Percentiles rank a stretch among this genome's conserved stretches.
Conservation (phyloP, 106 monocot species). For the Triglochin maritima region DNA sequence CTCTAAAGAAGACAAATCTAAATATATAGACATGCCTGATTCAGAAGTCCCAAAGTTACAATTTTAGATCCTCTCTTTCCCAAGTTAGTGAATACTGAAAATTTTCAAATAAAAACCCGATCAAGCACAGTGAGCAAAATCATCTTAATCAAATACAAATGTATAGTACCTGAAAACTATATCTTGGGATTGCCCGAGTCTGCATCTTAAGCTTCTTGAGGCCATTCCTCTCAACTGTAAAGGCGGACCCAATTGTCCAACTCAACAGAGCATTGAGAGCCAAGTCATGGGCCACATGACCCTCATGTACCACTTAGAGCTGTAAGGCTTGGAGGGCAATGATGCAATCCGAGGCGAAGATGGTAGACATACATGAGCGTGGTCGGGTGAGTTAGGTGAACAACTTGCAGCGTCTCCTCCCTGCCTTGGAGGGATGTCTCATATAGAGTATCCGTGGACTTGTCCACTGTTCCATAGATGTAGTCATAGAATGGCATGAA, state of each 20-base stretch:
- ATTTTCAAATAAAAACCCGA: not conserved
- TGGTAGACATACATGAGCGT: constrained; percentile 41
- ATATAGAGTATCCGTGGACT: constrained; percentile 32
- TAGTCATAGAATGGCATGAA: constrained; percentile 88
- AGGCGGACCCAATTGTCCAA: constrained; percentile 19
- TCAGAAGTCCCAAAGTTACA: constrained; percentile 51
- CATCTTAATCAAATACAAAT: no score
- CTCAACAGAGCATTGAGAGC: constrained; percentile 16
- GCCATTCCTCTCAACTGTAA: constrained; percentile 45
- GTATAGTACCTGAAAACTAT: constrained; percentile 40
- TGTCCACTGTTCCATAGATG: constrained; percentile 49
- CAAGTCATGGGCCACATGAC: constrained; percentile 24
- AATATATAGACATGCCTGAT: constrained; percentile 31
- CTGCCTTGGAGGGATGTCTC: constrained; percentile 30
- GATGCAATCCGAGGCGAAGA: constrained; percentile 36
- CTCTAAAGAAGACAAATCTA: not conserved
- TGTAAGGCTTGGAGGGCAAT: constrained; percentile 47
- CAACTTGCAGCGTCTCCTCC: constrained; percentile 24
- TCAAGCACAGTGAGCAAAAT: no score
- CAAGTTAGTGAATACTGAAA: constrained; percentile 35
- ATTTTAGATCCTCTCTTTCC: constrained; percentile 42
- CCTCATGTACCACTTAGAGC: constrained; percentile 26
- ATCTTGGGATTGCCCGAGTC: constrained; percentile 56
- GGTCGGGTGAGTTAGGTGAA: constrained; percentile 62
- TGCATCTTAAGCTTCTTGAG: constrained; percentile 42